phyloP scores from a whole-genome alignment of 345 rosid species.

The Anacardium occidentale region DNA sequence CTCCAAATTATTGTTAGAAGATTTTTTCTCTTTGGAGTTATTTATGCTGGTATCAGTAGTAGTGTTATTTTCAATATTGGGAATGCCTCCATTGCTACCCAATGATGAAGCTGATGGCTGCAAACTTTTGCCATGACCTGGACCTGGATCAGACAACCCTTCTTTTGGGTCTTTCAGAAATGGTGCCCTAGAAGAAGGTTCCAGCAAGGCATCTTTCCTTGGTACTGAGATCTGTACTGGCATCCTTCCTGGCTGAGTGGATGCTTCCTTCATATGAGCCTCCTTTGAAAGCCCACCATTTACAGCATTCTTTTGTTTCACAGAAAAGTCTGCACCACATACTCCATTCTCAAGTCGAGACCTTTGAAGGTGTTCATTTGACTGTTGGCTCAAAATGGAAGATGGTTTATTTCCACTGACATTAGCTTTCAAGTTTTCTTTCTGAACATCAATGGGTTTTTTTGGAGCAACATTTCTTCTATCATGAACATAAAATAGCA shows the following conservation, averaged over 20 bases:
- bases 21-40: conserved; percentile 21
- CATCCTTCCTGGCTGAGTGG: conserved; percentile 20
- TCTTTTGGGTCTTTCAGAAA: conserved; percentile 19
- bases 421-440: conserved; percentile 46
- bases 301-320: conserved; percentile 28
- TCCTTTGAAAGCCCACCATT: conserved; percentile 25
- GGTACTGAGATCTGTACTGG: conserved; percentile 25
- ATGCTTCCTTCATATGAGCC: conserved; percentile 31
- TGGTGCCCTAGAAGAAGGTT: conserved; percentile 16
- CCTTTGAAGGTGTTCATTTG: conserved; percentile 31
- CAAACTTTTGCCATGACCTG: conserved; percentile 21
- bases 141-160: conserved; percentile 8
- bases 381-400: conserved; percentile 34
- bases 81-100: conserved; percentile 19
- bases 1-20: conserved; percentile 16
- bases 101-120: conserved; percentile 9
- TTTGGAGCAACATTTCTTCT: conserved; percentile 49
- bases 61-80: conserved; percentile 23
- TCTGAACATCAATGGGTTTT: conserved; percentile 39
- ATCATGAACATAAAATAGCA: conserved; percentile 96
- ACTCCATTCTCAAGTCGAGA: conserved; percentile 31
- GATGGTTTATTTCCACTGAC: conserved; percentile 31
- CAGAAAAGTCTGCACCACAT: conserved; percentile 24
- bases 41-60: conserved; percentile 23
- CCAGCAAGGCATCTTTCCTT: conserved; percentile 21